A percentile compares a stretch with the other conserved stretches of the same genome.
phyloP scores from a whole-genome alignment of 495 filamentous ascomycete species.

The Letharia lupina region DNA sequence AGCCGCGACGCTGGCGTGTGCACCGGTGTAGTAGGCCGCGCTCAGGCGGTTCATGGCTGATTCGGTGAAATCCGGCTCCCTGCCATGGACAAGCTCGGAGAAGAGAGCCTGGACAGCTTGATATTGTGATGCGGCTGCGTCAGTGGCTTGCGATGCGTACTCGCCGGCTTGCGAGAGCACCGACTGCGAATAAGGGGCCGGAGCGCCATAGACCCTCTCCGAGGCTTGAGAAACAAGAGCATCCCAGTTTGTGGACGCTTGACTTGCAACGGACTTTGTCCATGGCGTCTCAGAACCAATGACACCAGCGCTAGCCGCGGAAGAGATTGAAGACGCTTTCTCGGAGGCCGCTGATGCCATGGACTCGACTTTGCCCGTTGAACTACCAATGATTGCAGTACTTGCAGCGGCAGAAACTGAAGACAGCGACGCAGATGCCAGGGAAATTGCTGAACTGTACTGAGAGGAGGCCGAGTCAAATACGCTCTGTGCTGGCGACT shows the following conservation, averaged over 20 bases:
- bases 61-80: conserved; percentile 76
- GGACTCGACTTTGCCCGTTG: conserved; percentile 38
- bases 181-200: conserved; percentile 55
- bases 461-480: conserved; percentile 41
- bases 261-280: conserved; percentile 40
- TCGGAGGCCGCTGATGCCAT: conserved; percentile 33
- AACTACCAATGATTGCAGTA: conserved; percentile 37
- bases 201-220: conserved; percentile 63
- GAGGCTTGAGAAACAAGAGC: conserved; percentile 56
- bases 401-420: conserved; percentile 49
- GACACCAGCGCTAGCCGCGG: conserved; percentile 33
- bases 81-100: conserved; percentile 66
- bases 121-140: conserved; percentile 51
- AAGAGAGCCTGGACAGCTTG: conserved; percentile 62
- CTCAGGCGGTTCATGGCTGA: conserved; percentile 64
- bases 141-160: conserved; percentile 47
- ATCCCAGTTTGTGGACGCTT: conserved; percentile 58
- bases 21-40: conserved; percentile 53
- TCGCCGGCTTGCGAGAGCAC: conserved; percentile 45
- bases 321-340: conserved; percentile 31
- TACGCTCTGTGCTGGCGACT: conserved; percentile 35
- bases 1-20: conserved; percentile 39
- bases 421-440: conserved; percentile 39
- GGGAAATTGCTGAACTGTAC: conserved; percentile 42
- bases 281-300: conserved; percentile 39